A percentile compares a stretch with the other conserved stretches of the same genome.
Evolutionary conservation across 2,329 filamentous ascomycete genomes (phyloP).

Genomic region (Colletotrichum musae): DNA sequence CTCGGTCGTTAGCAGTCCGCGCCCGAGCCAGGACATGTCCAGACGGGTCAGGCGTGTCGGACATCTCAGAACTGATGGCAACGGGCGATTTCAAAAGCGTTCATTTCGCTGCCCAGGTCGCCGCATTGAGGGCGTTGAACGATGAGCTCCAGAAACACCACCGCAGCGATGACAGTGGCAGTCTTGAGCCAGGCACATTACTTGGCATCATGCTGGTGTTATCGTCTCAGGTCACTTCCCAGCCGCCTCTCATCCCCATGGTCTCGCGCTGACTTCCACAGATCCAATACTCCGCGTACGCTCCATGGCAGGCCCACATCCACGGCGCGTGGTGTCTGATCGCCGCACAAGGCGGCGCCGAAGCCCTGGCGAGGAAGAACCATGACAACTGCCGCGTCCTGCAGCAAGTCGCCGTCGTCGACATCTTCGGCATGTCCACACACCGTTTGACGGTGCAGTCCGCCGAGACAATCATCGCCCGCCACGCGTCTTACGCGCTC

Average conservation of each 20-base stretch:
- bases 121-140: not conserved
- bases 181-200: not conserved
- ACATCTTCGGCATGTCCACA: slow-evolving; percentile 19
- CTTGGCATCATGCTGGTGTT: slow-evolving; percentile 24
- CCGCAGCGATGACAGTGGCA: not conserved
- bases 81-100: slow-evolving; percentile 4
- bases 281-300: slow-evolving; percentile 26
- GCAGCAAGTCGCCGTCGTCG: slow-evolving; percentile 11
- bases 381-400: not conserved
- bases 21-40: not conserved
- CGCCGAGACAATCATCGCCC: not conserved
- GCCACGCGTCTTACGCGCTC: not conserved
- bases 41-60: not conserved
- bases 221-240: slow-evolving; percentile 5
- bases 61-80: not conserved
- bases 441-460: not conserved
- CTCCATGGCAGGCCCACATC: slow-evolving; percentile 19
- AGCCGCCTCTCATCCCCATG: accelerated
- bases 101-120: slow-evolving; percentile 13
- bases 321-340: slow-evolving; percentile 5
- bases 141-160: slow-evolving; percentile 3
- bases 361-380: not conserved
- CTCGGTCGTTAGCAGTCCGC: not conserved
- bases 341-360: not conserved
- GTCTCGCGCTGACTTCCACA: not conserved